These are phyloP conservation scores for Ochromonas danica DNA, from an alignment of 108 stramenopile genomes.

Conservation along the genomic window DNA sequence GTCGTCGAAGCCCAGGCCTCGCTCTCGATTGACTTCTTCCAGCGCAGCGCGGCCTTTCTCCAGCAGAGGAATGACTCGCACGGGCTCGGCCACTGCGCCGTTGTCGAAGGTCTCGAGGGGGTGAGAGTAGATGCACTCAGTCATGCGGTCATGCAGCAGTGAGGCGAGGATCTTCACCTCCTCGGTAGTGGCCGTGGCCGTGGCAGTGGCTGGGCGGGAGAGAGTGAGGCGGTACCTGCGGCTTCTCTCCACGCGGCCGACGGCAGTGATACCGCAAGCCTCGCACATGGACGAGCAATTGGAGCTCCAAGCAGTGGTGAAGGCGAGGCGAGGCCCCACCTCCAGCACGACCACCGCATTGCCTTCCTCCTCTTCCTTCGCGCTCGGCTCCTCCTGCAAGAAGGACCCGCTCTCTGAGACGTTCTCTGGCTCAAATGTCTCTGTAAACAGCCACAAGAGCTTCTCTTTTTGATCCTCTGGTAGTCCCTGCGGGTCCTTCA, in stretches of 20 bases:
- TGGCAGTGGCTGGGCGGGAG: slow-evolving; percentile 34
- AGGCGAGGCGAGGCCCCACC: slow-evolving; percentile 96
- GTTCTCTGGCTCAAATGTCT: slow-evolving; percentile 44
- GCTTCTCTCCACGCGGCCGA: slow-evolving; percentile 78
- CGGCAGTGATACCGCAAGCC: slow-evolving; percentile 68
- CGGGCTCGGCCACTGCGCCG: slow-evolving; percentile 55
- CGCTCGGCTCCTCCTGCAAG: slow-evolving; percentile 70
- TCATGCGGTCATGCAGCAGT: slow-evolving; percentile 94
- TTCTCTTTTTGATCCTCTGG: background rate
- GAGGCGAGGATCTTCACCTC: slow-evolving; percentile 58
- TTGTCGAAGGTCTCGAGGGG: slow-evolving; percentile 76
- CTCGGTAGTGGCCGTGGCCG: too few relatives aligned
- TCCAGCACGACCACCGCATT: slow-evolving; percentile 60
- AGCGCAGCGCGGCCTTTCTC: slow-evolving; percentile 80
- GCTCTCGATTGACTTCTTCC: slow-evolving; percentile 78
- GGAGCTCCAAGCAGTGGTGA: slow-evolving; percentile 90
- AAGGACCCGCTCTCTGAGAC: slow-evolving; percentile 8
- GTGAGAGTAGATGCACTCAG: slow-evolving; percentile 79
- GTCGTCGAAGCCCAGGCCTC: slow-evolving; percentile 94
- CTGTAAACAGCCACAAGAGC: slow-evolving; percentile 44
- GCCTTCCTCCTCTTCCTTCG: too few relatives aligned
- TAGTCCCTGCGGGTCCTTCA: slow-evolving; percentile 22
- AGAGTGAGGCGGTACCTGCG: slow-evolving; percentile 67
- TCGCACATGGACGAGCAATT: slow-evolving; percentile 85
- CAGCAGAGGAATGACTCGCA: slow-evolving; percentile 81